A percentile compares a stretch with the other conserved stretches of the same genome.
Evolutionary conservation across 495 filamentous ascomycete species (phyloP).

Genomic region (Penicillium samsonianum): DNA sequence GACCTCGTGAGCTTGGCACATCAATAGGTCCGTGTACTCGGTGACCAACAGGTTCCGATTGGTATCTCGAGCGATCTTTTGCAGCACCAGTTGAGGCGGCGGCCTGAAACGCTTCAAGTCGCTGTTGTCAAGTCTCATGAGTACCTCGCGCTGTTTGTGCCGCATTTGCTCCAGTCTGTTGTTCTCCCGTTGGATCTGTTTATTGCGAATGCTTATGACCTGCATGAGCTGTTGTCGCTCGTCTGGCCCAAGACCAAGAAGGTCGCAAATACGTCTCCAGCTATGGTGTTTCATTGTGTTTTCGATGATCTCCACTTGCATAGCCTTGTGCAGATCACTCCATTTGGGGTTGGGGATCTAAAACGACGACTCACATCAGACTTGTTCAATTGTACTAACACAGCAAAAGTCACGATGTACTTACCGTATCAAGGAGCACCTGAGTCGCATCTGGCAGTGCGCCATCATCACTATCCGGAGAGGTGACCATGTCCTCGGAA

Average conservation of each 20-base stretch:
- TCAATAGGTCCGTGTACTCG: conserved; percentile 20
- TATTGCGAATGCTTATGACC: conserved; percentile 22
- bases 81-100: conserved; percentile 28
- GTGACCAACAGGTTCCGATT: conserved; percentile 14
- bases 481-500: conserved; percentile 15
- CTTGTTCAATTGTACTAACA: background rate
- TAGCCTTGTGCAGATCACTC: conserved; percentile 33
- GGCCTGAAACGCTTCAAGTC: conserved; percentile 14
- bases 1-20: conserved; percentile 33
- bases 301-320: conserved; percentile 41
- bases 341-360: conserved; percentile 29
- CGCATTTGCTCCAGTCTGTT: conserved; percentile 32
- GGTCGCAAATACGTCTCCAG: conserved; percentile 18
- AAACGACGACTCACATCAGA: background rate
- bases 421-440: conserved; percentile 18
- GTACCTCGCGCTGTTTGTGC: conserved; percentile 29
- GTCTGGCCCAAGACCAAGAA: conserved; percentile 30
- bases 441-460: conserved; percentile 9
- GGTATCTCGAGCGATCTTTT: conserved; percentile 19
- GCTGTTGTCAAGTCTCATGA: conserved; percentile 37
- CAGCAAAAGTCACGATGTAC: background rate
- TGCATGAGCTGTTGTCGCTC: conserved; percentile 22
- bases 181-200: conserved; percentile 33
- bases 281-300: conserved; percentile 29
- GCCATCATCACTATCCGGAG: conserved; percentile 30